Conservation (phyloP, 768 basidiomycete genomes). For the Naganishia randhawae region DNA sequence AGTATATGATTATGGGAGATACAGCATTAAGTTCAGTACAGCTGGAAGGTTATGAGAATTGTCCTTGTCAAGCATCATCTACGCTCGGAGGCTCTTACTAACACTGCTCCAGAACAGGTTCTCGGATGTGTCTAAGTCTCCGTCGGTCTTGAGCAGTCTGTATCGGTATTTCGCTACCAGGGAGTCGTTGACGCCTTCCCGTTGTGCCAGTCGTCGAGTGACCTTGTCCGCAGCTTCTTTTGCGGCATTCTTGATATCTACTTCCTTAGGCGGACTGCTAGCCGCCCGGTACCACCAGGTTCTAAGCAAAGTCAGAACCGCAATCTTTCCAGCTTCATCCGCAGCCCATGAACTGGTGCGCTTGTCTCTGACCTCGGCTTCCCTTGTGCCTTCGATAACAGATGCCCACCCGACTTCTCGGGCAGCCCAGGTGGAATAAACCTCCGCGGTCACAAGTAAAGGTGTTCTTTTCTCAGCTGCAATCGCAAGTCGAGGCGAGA, state of each 20-base stretch:
- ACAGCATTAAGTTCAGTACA: neutral
- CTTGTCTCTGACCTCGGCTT: conserved; percentile 39
- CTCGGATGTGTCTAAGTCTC: conserved; percentile 48
- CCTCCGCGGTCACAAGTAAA: conserved; percentile 46
- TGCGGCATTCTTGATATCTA: conserved; percentile 44
- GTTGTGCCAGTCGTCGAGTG: conserved; percentile 42
- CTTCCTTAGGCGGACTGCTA: conserved; percentile 41
- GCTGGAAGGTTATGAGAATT: neutral
- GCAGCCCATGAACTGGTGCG: conserved; percentile 43
- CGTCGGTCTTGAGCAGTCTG: conserved; percentile 39
- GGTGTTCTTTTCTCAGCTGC: conserved; percentile 43
- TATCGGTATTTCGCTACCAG: conserved; percentile 37
- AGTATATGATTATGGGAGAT: neutral
- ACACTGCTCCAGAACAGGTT: conserved; percentile 47
- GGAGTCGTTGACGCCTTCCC: conserved; percentile 36
- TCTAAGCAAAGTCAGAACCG: conserved; percentile 45
- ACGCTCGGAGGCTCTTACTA: conserved; percentile 38
- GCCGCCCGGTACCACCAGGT: conserved; percentile 49
- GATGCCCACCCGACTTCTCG: conserved; percentile 50
- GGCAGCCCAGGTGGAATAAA: conserved; percentile 50
- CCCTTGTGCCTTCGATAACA: conserved; percentile 45
- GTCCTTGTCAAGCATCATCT: conserved; percentile 30
- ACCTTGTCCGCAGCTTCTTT: conserved; percentile 48
- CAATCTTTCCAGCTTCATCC: conserved; percentile 44
- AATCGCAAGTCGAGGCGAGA: conserved; percentile 38